Percentiles rank a stretch among this genome's conserved stretches.
phyloP scores from a whole-genome alignment of 1,139 yeast species.

The Meyerozyma guilliermondii region DNA sequence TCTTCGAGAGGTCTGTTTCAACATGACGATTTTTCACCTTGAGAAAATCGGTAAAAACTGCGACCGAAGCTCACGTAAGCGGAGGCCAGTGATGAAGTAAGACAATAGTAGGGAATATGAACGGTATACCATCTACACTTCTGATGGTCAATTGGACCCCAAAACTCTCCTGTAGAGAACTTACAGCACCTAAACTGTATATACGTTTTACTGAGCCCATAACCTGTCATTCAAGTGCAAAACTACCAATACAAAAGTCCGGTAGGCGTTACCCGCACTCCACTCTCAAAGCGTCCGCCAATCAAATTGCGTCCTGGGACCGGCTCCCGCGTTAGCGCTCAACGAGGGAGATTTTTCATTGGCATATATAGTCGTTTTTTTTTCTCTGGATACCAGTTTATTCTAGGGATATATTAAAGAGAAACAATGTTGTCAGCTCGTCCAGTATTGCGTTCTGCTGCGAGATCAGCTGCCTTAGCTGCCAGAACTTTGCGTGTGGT shows the following conservation, averaged over 20 bases:
- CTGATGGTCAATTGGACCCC: neutral
- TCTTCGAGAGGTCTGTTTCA: neutral
- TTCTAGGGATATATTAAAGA: conserved; percentile 1
- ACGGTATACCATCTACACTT: too few relatives aligned
- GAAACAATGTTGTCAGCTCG: conserved; percentile 68
- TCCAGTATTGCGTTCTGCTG: conserved; percentile 77
- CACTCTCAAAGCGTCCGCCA: neutral
- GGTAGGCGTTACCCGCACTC: conserved; percentile 1
- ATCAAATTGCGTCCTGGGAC: conserved; percentile 2
- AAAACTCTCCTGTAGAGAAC: neutral
- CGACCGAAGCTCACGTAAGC: neutral
- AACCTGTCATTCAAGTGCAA: neutral
- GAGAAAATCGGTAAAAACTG: neutral
- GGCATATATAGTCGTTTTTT: conserved; percentile 4
- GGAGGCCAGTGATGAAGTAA: neutral
- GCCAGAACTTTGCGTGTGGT: conserved; percentile 61
- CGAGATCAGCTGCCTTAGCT: conserved; percentile 70
- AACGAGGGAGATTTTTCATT: conserved; percentile 3
- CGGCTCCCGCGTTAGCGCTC: conserved; percentile 3
- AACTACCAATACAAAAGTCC: neutral
- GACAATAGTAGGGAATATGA: neutral
- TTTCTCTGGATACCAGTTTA: conserved; percentile 10
- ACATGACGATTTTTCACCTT: neutral
- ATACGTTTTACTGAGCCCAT: neutral
- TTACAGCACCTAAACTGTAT: too few relatives aligned